Conservation (phyloP, 768 basidiomycete genomes). For the Ramaria sp. region DNA sequence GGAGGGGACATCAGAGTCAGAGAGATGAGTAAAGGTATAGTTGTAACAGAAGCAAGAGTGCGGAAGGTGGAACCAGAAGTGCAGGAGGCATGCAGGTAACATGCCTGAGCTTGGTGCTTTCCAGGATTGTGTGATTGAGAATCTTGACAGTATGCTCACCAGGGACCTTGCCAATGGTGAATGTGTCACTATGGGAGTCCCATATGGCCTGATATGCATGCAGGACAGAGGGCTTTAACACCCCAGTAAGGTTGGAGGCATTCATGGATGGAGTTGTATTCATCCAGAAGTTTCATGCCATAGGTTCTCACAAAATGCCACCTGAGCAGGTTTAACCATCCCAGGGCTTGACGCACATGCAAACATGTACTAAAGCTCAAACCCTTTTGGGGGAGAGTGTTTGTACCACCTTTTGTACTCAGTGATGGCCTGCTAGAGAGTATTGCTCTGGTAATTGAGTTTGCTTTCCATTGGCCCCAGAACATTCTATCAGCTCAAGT, state of each 20-base stretch:
- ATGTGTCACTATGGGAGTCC: constrained; percentile 24
- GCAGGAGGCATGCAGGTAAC: too few species aligned
- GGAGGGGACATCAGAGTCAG: too few species aligned
- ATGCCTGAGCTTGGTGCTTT: constrained; percentile 9
- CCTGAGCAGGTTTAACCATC: constrained; percentile 15
- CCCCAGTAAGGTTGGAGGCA: constrained; percentile 37
- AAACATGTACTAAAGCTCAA: constrained; percentile 32
- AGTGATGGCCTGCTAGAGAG: constrained; percentile 26
- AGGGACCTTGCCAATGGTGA: constrained; percentile 23
- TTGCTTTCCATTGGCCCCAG: constrained; percentile 32
- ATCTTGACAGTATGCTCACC: constrained; percentile 9
- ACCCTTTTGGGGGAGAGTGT: constrained; percentile 31
- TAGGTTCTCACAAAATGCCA: constrained; percentile 36
- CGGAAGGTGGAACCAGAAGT: too few species aligned
- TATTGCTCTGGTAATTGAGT: constrained; percentile 25
- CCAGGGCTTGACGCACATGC: not conserved
- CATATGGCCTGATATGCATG: constrained; percentile 18
- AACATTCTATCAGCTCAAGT: constrained; percentile 28
- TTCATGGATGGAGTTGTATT: constrained; percentile 40
- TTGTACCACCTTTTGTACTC: constrained; percentile 30
- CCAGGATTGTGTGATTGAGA: constrained; percentile 9
- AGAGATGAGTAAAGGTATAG: too few species aligned
- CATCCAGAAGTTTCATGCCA: constrained; percentile 40
- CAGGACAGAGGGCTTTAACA: constrained; percentile 24
- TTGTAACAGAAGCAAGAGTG: too few species aligned